Percentiles rank a stretch among this genome's conserved stretches.
Evolutionary conservation across 2,329 filamentous ascomycete species (phyloP).

Genomic region (Nigrospora oryzae): DNA sequence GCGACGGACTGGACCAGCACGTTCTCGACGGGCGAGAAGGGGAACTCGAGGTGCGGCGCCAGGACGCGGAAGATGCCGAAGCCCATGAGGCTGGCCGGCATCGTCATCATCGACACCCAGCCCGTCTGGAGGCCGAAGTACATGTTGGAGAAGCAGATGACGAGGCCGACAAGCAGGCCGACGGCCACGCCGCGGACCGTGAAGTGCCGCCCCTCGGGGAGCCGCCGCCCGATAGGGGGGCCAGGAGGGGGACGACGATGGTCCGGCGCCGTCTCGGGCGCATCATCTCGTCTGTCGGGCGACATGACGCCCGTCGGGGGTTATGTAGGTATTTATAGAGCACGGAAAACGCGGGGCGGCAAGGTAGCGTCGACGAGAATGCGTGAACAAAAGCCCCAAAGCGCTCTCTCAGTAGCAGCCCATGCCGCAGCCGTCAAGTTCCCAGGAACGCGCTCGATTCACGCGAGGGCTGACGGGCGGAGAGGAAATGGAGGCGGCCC

Average conservation of each 20-base stretch:
- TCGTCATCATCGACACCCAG: slow-evolving; percentile 77
- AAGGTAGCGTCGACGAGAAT: no score
- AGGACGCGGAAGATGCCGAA: slow-evolving; percentile 88
- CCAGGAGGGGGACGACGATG: not conserved
- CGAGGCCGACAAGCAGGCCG: slow-evolving; percentile 73
- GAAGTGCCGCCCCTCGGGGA: slow-evolving; percentile 58
- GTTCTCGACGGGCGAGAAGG: slow-evolving; percentile 93
- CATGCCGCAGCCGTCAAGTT: no score
- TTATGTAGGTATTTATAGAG: no score
- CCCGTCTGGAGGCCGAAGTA: slow-evolving; percentile 94
- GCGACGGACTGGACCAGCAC: slow-evolving; percentile 95
- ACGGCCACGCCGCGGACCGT: slow-evolving; percentile 73
- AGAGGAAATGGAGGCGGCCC: no score
- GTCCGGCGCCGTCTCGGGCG: no score
- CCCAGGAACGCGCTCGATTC: no score
- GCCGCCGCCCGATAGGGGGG: slow-evolving; percentile 12
- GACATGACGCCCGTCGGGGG: slow-evolving; percentile 10
- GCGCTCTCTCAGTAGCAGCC: no score
- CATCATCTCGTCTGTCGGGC: slow-evolving; percentile 14
- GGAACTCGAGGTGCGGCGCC: slow-evolving; percentile 61
- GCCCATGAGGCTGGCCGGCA: slow-evolving; percentile 89
- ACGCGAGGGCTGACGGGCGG: no score
- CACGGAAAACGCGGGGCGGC: no score
- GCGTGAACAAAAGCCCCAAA: no score
- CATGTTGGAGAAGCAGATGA: slow-evolving; percentile 96